phyloP scores from a whole-genome alignment of 768 basidiomycete species.

The Pleurotus tuber-regium region DNA sequence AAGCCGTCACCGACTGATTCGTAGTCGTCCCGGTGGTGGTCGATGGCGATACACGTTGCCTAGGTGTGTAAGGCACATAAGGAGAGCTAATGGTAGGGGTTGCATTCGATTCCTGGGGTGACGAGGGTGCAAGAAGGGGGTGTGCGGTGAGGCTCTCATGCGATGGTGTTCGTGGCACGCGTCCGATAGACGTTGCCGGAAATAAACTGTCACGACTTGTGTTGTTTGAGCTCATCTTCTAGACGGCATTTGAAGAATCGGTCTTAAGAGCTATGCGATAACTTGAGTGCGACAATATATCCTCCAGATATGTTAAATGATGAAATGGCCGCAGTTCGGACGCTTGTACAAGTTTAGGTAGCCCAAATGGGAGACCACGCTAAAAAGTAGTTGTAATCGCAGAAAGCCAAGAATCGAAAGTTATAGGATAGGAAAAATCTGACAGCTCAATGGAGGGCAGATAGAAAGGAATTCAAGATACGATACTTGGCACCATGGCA shows the following conservation, averaged over 20 bases:
- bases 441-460: neutral
- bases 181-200: conserved; percentile 55
- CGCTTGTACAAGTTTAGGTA: too few relatives aligned
- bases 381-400: too few relatives aligned
- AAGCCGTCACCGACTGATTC: conserved; percentile 35
- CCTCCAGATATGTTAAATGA: too few relatives aligned
- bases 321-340: too few relatives aligned
- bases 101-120: conserved; percentile 25
- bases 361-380: too few relatives aligned
- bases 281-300: too few relatives aligned
- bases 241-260: too few relatives aligned
- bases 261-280: neutral
- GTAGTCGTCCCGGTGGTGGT: conserved; percentile 49
- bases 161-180: conserved; percentile 40
- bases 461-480: neutral
- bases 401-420: too few relatives aligned
- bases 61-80: conserved; percentile 78
- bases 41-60: conserved; percentile 52
- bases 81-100: conserved; percentile 29
- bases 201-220: conserved; percentile 34
- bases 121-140: conserved; percentile 53
- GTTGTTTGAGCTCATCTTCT: conserved; percentile 27
- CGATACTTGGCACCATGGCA: neutral
- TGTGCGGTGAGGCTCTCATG: conserved; percentile 61
- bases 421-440: too few relatives aligned